Conservation (phyloP, 129 eudicot species). For the Sambucus nigra region DNA sequence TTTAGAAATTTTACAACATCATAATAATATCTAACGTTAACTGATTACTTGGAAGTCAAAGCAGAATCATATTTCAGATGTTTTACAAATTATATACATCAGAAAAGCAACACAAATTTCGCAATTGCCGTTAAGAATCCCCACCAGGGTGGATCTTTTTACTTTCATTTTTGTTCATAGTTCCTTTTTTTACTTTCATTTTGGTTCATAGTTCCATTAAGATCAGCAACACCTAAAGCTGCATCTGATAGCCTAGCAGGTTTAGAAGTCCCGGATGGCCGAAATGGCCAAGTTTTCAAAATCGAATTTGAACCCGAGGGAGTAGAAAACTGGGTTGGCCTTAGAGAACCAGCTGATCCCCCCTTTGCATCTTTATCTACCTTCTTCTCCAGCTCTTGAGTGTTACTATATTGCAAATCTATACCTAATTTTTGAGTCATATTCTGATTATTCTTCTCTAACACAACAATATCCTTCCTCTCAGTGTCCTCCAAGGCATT, state of each 20-base stretch:
- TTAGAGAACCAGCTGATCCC: constrained; percentile 9
- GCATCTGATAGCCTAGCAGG: constrained; percentile 12
- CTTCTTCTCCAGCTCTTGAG: constrained; percentile 17
- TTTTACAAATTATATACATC: background rate
- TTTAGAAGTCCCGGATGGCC: constrained; percentile 19
- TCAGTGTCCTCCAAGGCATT: constrained; percentile 34
- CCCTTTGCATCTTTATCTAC: constrained; percentile 6
- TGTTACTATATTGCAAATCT: constrained; percentile 12
- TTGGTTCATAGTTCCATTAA: constrained; percentile 17
- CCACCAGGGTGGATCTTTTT: constrained; percentile 15
- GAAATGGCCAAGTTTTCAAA: constrained; percentile 19
- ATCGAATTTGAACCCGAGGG: constrained; percentile 17
- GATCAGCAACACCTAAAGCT: constrained; percentile 11
- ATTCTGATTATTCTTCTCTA: constrained; percentile 19
- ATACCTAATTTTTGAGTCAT: constrained; percentile 38
- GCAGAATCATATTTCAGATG: background rate
- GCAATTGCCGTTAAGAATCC: constrained; percentile 2
- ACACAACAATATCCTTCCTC: constrained; percentile 27
- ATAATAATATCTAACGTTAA: too few species aligned
- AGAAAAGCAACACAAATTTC: background rate
- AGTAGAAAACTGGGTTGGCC: constrained; percentile 15
- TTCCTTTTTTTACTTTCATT: constrained; percentile 17
- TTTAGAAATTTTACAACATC: too few species aligned
- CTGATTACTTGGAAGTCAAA: too few species aligned
- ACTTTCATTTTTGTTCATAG: constrained; percentile 14